Conservation (phyloP, 441 rosid genomes). For the Raphanus hybrid region DNA sequence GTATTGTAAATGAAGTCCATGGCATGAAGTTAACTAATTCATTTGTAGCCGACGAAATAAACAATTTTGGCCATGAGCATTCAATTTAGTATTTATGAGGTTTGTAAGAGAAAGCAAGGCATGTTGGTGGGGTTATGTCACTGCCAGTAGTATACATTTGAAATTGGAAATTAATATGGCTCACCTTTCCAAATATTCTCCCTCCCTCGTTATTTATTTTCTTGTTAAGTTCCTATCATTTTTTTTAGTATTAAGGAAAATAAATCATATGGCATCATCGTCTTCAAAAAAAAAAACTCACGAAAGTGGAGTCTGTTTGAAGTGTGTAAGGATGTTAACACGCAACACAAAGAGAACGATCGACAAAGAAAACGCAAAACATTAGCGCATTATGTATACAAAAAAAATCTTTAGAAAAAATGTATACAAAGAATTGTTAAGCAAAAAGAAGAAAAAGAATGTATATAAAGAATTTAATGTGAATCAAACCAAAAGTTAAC, state of each 20-base stretch:
- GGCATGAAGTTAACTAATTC: background rate
- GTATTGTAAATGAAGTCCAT: background rate
- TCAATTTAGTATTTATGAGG: constrained; percentile 59
- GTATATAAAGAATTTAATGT: background rate
- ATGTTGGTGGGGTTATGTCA: constrained; percentile 49
- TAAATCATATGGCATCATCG: no score
- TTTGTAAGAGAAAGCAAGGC: constrained; percentile 47
- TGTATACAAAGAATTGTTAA: no score
- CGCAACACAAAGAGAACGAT: no score
- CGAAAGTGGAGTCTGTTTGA: constrained; percentile 11
- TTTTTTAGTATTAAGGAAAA: constrained; percentile 7
- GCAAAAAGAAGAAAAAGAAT: no score
- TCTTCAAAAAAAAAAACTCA: background rate
- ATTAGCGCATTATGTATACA: no score
- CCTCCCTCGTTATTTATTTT: constrained; percentile 29
- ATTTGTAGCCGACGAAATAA: background rate
- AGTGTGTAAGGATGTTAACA: background rate
- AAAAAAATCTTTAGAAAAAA: no score
- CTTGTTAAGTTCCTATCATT: constrained; percentile 39
- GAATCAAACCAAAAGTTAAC: background rate
- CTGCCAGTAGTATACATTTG: constrained; percentile 44
- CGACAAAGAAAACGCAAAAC: background rate
- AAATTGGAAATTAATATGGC: constrained; percentile 52
- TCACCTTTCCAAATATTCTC: constrained; percentile 45
- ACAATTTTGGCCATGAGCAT: constrained; percentile 53